A percentile compares a stretch with the other conserved stretches of the same genome.
Conservation (phyloP, 129 eudicot species). For the Centaurea solstitialis region DNA sequence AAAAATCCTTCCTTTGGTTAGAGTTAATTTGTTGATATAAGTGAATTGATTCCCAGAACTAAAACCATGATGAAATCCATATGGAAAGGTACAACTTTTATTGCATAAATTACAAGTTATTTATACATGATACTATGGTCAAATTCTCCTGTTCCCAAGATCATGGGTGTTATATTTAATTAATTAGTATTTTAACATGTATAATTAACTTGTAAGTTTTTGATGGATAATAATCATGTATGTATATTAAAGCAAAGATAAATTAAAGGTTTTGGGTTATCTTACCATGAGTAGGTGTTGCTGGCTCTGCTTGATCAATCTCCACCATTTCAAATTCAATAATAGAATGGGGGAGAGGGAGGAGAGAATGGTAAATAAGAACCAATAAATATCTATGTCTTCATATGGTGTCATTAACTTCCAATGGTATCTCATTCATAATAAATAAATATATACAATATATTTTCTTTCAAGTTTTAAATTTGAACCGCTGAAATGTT, state of each 20-base stretch:
- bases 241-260: neutral
- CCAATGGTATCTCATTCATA: neutral
- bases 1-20: neutral
- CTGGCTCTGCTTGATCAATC: constrained; percentile 3
- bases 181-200: neutral
- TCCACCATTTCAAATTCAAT: constrained; percentile 19
- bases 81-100: neutral
- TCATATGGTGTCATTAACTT: neutral
- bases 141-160: neutral
- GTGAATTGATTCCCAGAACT: neutral
- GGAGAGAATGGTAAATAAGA: neutral
- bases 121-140: too few relatives aligned
- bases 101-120: neutral
- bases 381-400: too few relatives aligned
- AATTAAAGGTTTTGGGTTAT: neutral
- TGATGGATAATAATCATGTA: neutral
- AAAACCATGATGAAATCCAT: neutral
- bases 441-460: too few relatives aligned
- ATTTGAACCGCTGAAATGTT: too few relatives aligned
- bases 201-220: constrained; percentile 1
- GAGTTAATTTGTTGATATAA: neutral
- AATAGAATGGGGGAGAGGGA: neutral
- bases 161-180: neutral
- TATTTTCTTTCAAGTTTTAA: too few relatives aligned
- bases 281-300: neutral